These are phyloP conservation scores for Alloteropsis semialata DNA, from an alignment of 176 grass and related monocot genomes.

Conservation along the genomic window DNA sequence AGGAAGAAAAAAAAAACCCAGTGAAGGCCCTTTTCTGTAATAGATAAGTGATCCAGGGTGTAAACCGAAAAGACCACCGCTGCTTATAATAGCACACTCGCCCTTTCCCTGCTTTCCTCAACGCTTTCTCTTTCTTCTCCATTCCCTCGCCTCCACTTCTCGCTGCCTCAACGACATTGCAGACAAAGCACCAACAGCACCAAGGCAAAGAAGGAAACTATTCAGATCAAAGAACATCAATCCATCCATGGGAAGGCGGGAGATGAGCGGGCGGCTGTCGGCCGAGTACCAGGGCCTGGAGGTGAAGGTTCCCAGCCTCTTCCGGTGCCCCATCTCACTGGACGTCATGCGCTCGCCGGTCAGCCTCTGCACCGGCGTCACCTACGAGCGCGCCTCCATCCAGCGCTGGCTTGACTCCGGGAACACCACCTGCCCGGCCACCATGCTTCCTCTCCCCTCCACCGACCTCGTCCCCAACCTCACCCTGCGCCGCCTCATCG, in stretches of 20 bases:
- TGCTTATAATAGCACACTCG: constrained; percentile 24
- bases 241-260: constrained; percentile 34
- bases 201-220: background rate
- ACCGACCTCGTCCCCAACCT: constrained; percentile 67
- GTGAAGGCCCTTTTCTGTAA: background rate
- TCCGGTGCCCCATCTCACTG: constrained; percentile 85
- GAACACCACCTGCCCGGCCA: constrained; percentile 74
- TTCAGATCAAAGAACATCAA: background rate
- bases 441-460: constrained; percentile 62
- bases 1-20: background rate
- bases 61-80: background rate
- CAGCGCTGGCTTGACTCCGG: constrained; percentile 84
- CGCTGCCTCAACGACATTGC: constrained; percentile 10
- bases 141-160: constrained; percentile 19
- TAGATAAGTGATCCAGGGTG: background rate
- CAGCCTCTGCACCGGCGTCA: constrained; percentile 88
- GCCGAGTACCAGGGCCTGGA: constrained; percentile 44
- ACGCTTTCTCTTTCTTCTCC: constrained; percentile 25
- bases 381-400: constrained; percentile 81
- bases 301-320: constrained; percentile 67
- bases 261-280: constrained; percentile 26
- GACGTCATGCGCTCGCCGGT: constrained; percentile 89
- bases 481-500: constrained; percentile 64
- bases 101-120: background rate
- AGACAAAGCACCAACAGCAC: background rate